Evolutionary conservation across 805 yeast species (phyloP).

Genomic region (Naumovozyma castellii): DNA sequence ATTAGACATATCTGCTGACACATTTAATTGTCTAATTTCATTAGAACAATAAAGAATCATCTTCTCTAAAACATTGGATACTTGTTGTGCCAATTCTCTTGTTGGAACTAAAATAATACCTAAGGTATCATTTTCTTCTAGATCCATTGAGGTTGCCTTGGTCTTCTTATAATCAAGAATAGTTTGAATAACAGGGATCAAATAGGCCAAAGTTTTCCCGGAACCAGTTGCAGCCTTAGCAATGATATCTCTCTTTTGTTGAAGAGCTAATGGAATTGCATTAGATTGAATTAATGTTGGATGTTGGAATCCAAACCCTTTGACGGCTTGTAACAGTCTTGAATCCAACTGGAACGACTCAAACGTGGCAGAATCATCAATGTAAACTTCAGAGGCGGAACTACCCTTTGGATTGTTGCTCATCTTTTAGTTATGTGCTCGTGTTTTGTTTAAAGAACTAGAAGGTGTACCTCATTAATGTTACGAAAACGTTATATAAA

Average conservation of each 20-base stretch:
- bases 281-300: constrained; percentile 88
- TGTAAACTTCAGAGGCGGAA: constrained; percentile 58
- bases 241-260: constrained; percentile 82
- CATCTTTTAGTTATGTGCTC: not conserved
- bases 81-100: constrained; percentile 84
- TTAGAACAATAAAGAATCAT: constrained; percentile 64
- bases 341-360: constrained; percentile 74
- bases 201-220: constrained; percentile 88
- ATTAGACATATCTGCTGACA: constrained; percentile 53
- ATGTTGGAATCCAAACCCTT: constrained; percentile 65
- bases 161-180: constrained; percentile 41
- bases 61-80: constrained; percentile 56
- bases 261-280: constrained; percentile 85
- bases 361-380: constrained; percentile 64
- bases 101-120: constrained; percentile 86
- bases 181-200: constrained; percentile 76
- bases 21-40: constrained; percentile 53
- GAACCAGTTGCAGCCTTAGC: constrained; percentile 95
- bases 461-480: too few species aligned
- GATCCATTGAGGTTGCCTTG: constrained; percentile 12
- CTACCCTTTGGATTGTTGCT: not conserved
- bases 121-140: constrained; percentile 28
- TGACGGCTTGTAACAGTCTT: constrained; percentile 74
- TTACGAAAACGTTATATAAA: not conserved
- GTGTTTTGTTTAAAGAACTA: not conserved